phyloP scores from a whole-genome alignment of 139 green algal genomes.

The Haematococcus sp. region DNA sequence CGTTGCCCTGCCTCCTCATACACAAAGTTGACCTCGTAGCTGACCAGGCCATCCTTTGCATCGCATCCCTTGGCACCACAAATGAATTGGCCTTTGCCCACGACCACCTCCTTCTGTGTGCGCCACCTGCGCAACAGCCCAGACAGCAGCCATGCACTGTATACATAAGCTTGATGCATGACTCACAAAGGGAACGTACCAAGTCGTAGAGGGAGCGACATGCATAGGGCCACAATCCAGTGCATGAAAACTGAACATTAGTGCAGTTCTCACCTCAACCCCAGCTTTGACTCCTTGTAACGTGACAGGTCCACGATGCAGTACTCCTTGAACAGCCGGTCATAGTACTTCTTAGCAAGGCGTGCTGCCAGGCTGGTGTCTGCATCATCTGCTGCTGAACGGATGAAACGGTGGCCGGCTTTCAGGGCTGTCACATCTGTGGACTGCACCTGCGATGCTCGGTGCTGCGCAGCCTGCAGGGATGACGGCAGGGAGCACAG shows the following conservation, averaged over 20 bases:
- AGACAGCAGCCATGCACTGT: not conserved
- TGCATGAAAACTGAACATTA: not conserved
- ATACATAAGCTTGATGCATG: not conserved
- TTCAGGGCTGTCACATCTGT: conserved; percentile 58
- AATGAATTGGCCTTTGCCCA: conserved; percentile 85
- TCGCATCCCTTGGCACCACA: conserved; percentile 77
- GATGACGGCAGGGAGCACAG: too few relatives aligned
- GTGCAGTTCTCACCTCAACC: conserved; percentile 47
- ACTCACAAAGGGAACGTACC: not conserved
- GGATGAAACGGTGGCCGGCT: conserved; percentile 66
- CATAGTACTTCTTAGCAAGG: conserved; percentile 81
- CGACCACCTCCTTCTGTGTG: conserved; percentile 76
- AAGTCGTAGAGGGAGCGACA: not conserved
- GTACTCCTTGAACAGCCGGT: conserved; percentile 90
- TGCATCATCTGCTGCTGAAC: conserved; percentile 59
- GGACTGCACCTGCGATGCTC: conserved; percentile 3
- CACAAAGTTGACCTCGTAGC: conserved; percentile 87
- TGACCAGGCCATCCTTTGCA: conserved; percentile 54
- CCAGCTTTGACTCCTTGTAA: conserved; percentile 78
- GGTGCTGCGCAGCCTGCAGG: conserved; percentile 1
- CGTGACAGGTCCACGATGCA: conserved; percentile 84
- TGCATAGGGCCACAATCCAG: not conserved
- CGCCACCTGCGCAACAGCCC: conserved; percentile 79
- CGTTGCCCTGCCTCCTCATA: conserved; percentile 81
- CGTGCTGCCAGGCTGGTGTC: conserved; percentile 43